Conservation (phyloP, 1,284 basidiomycete genomes). For the Sporisorium scitamineum region DNA sequence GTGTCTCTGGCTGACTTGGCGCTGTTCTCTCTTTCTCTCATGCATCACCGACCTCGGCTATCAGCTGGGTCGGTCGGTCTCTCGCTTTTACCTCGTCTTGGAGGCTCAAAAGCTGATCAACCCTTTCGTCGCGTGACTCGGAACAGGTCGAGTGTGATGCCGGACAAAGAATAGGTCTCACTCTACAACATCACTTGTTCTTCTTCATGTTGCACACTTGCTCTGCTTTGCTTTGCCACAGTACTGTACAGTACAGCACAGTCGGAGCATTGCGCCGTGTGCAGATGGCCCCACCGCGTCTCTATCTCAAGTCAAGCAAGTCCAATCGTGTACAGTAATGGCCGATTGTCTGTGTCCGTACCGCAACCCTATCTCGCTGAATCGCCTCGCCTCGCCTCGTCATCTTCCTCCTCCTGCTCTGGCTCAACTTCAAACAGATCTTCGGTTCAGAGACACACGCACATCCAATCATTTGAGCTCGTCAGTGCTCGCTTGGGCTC, state of each 20-base stretch:
- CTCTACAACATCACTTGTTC: not conserved
- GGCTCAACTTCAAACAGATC: not conserved
- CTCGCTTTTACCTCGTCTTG: constrained; percentile 1
- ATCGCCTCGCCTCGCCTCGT: not conserved
- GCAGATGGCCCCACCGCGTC: too few species aligned
- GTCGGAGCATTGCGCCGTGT: too few species aligned
- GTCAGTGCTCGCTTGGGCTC: not conserved
- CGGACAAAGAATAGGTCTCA: not conserved
- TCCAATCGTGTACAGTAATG: too few species aligned
- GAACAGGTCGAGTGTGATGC: not conserved
- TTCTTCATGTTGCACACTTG: not conserved
- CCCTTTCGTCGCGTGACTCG: constrained; percentile 3
- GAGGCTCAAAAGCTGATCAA: not conserved
- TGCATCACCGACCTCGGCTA: constrained; percentile 10
- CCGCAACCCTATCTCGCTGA: too few species aligned
- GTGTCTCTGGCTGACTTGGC: not conserved
- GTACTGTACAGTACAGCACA: too few species aligned
- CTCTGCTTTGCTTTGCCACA: too few species aligned
- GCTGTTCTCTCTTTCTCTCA: not conserved
- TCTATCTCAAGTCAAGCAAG: too few species aligned
- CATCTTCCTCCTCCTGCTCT: not conserved
- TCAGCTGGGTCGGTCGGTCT: constrained; percentile 4
- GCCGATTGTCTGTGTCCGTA: too few species aligned
- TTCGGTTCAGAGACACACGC: too few species aligned
- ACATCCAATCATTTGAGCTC: too few species aligned